phyloP scores from a whole-genome alignment of 2,329 filamentous ascomycete genomes.

The Kalmusia sp. region DNA sequence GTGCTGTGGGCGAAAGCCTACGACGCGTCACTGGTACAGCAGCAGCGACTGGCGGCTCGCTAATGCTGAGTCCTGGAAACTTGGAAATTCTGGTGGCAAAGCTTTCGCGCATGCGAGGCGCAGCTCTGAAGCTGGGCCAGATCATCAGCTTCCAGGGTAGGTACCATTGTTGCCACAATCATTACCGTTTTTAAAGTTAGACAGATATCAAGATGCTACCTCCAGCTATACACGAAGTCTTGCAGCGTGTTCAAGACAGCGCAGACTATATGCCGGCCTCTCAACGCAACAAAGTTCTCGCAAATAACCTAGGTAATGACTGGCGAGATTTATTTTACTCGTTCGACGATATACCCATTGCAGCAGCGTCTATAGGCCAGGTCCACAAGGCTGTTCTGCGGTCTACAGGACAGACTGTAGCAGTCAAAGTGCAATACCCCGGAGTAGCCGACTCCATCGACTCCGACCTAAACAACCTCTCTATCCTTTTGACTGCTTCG shows the following conservation, averaged over 20 bases:
- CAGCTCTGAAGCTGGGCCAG: conserved; percentile 95
- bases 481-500: conserved; percentile 87
- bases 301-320: conserved; percentile 76
- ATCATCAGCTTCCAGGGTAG: conserved; percentile 92
- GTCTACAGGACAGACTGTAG: conserved; percentile 76
- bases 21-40: conserved; percentile 78
- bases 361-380: conserved; percentile 95
- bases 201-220: conserved; percentile 91
- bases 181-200: neutral
- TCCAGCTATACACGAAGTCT: conserved; percentile 81
- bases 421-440: conserved; percentile 97
- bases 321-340: conserved; percentile 85
- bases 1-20: conserved; percentile 84
- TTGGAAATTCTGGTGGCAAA: conserved; percentile 93
- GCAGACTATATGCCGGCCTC: conserved; percentile 98
- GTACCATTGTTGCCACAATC: conserved; percentile 13
- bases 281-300: conserved; percentile 85
- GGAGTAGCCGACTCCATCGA: conserved; percentile 96
- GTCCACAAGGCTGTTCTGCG: conserved; percentile 86
- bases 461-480: conserved; percentile 93
- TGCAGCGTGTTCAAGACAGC: conserved; percentile 93
- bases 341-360: conserved; percentile 91
- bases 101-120: conserved; percentile 93
- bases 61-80: conserved; percentile 87
- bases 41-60: conserved; percentile 66